Percentiles rank a stretch among this genome's conserved stretches.
phyloP scores from a whole-genome alignment of 2,329 filamentous ascomycete species.

The Aspergillus sp. region DNA sequence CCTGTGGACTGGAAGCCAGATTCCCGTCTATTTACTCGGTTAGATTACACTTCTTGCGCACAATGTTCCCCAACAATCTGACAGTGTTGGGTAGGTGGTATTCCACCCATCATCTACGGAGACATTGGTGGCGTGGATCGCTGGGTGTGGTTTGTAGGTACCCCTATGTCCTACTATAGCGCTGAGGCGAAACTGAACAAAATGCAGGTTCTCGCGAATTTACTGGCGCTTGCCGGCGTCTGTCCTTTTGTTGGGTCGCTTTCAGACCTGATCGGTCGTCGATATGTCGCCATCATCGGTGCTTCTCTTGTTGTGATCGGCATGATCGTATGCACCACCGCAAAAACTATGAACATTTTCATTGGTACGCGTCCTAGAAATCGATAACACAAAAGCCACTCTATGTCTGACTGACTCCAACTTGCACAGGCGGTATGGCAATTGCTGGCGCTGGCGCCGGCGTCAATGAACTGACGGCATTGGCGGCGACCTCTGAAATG shows the following conservation, averaged over 20 bases:
- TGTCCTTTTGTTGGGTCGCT: constrained; percentile 66
- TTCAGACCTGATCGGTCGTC: constrained; percentile 63
- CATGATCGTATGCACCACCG: constrained; percentile 59
- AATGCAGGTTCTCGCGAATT: constrained; percentile 47
- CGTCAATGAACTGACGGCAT: constrained; percentile 66
- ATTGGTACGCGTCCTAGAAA: constrained; percentile 49
- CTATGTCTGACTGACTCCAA: background rate
- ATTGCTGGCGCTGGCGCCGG: constrained; percentile 66
- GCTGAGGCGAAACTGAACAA: background rate
- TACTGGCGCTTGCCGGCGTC: constrained; percentile 56
- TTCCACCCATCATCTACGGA: constrained; percentile 56
- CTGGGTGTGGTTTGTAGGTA: constrained; percentile 60
- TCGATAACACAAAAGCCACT: background rate
- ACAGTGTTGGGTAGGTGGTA: constrained; percentile 32
- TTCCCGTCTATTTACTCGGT: constrained; percentile 56
- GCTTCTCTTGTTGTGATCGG: constrained; percentile 56
- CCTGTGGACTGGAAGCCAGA: constrained; percentile 61
- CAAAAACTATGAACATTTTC: constrained; percentile 59
- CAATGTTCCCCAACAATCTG: background rate
- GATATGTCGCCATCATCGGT: constrained; percentile 59
- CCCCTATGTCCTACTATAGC: background rate
- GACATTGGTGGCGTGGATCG: constrained; percentile 60
- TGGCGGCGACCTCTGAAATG: constrained; percentile 67
- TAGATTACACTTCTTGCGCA: constrained; percentile 15
- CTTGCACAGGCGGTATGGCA: constrained; percentile 49